Evolutionary conservation across 495 filamentous ascomycete genomes (phyloP).

Genomic region (Tuber borchii): DNA sequence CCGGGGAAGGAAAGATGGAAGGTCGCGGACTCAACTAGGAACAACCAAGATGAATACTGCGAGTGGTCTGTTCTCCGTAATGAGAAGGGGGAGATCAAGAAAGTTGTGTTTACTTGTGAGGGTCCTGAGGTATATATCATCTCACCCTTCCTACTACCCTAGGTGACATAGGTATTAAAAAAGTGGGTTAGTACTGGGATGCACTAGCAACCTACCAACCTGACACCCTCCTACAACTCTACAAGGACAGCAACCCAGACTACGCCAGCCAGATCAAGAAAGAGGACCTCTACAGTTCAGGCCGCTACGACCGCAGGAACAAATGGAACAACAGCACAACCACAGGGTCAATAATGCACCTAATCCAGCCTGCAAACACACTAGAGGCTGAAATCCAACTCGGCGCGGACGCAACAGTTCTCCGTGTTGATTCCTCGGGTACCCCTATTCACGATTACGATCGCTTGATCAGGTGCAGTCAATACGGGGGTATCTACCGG

Average conservation of each 20-base stretch:
- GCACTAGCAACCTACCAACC: conserved; percentile 8
- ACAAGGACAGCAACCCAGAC: conserved; percentile 16
- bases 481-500: conserved; percentile 8
- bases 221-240: conserved; percentile 11
- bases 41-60: conserved; percentile 17
- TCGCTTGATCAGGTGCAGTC: conserved; percentile 13
- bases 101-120: conserved; percentile 17
- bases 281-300: background rate
- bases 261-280: conserved; percentile 17
- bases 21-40: conserved; percentile 8
- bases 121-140: conserved; percentile 15
- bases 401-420: conserved; percentile 15
- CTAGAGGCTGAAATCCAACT: conserved; percentile 16
- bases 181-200: conserved; percentile 15
- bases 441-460: conserved; percentile 15
- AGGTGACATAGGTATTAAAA: background rate
- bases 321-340: conserved; percentile 15
- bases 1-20: conserved; percentile 11
- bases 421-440: conserved; percentile 9
- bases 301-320: background rate
- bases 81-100: conserved; percentile 8
- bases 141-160: background rate
- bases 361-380: conserved; percentile 12
- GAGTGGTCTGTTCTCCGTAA: conserved; percentile 18
- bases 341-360: conserved; percentile 17